phyloP scores from a whole-genome alignment of 2,329 filamentous ascomycete species.

The Myotisia sp. region DNA sequence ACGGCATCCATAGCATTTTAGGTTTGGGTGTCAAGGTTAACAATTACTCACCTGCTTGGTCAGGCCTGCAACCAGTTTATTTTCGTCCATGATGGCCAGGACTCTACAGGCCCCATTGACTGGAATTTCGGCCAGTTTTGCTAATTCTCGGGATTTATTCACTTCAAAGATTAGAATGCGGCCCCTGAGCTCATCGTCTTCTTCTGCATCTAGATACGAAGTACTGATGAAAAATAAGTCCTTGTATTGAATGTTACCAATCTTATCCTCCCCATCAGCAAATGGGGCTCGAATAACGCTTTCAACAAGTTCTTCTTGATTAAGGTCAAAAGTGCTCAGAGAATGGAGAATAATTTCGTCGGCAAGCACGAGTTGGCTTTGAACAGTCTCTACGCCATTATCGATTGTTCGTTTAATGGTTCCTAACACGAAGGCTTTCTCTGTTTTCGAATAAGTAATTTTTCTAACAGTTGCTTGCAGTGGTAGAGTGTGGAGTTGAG shows the following conservation, averaged over 20 bases:
- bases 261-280: conserved; percentile 41
- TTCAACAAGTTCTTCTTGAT: conserved; percentile 63
- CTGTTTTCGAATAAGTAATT: conserved; percentile 65
- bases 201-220: conserved; percentile 51
- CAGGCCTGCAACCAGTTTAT: conserved; percentile 71
- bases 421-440: conserved; percentile 74
- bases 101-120: conserved; percentile 71
- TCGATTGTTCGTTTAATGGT: conserved; percentile 63
- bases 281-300: conserved; percentile 66
- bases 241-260: conserved; percentile 35
- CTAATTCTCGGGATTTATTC: conserved; percentile 53
- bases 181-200: conserved; percentile 46
- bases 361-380: conserved; percentile 72
- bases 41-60: conserved; percentile 67
- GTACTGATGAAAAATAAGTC: conserved; percentile 91
- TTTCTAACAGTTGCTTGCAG: conserved; percentile 73
- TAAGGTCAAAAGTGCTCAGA: conserved; percentile 55
- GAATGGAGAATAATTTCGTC: conserved; percentile 79
- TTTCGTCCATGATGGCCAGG: conserved; percentile 52
- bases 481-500: conserved; percentile 68
- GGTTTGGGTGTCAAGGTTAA: too few species aligned
- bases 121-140: conserved; percentile 52
- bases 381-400: conserved; percentile 58
- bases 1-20: too few species aligned
- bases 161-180: conserved; percentile 77